These are phyloP conservation scores for Vitis amurensis DNA, from an alignment of 164 flowering plant species.

Conservation along the genomic window DNA sequence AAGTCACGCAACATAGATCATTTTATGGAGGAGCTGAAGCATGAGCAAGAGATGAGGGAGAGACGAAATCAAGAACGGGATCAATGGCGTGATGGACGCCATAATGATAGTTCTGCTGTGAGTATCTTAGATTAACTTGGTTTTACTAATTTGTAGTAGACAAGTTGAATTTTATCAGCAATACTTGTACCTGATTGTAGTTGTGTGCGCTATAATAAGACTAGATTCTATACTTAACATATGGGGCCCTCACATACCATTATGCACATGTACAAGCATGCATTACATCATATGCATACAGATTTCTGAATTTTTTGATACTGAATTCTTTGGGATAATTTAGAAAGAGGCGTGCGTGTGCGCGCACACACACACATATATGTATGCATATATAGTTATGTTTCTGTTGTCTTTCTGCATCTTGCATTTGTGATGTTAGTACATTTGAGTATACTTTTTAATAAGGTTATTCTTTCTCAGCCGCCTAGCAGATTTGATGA, in stretches of 20 bases:
- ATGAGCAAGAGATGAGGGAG: conserved; percentile 95
- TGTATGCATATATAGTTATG: background rate
- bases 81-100: conserved; percentile 77
- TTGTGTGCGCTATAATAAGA: too few species aligned
- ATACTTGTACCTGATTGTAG: too few species aligned
- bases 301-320: too few species aligned
- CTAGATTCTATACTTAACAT: too few species aligned
- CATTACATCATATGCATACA: too few species aligned
- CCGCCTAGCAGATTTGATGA: conserved; percentile 89
- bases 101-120: conserved; percentile 67
- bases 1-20: conserved; percentile 89
- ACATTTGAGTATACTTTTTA: background rate
- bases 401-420: background rate
- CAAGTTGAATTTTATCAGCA: background rate
- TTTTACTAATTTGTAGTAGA: background rate
- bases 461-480: conserved; percentile 31
- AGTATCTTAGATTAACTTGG: conserved; percentile 24
- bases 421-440: background rate
- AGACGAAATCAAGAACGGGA: conserved; percentile 94
- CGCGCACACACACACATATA: too few species aligned
- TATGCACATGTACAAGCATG: too few species aligned
- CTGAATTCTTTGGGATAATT: too few species aligned
- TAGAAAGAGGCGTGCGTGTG: too few species aligned
- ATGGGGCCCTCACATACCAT: too few species aligned
- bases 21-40: conserved; percentile 97